These are phyloP conservation scores for Silene latifolia DNA, from an alignment of 148 eudicot species.

Conservation along the genomic window DNA sequence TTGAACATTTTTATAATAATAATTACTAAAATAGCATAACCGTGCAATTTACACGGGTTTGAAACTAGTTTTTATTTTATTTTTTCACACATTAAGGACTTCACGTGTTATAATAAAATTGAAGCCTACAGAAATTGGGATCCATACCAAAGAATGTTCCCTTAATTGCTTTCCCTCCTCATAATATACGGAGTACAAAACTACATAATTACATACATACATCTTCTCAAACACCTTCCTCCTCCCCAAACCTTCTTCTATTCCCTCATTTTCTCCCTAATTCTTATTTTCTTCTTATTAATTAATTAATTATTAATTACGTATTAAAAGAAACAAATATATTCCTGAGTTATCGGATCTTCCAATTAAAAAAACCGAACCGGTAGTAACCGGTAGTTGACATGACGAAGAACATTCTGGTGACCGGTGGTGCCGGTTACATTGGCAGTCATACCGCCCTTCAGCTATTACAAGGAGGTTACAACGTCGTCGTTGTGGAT, in stretches of 20 bases:
- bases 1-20: too few relatives aligned
- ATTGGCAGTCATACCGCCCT: constrained; percentile 89
- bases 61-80: too few relatives aligned
- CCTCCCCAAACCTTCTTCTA: not conserved
- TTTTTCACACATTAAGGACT: too few relatives aligned
- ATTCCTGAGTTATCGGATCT: not conserved
- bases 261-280: not conserved
- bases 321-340: too few relatives aligned
- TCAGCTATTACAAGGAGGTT: constrained; percentile 68
- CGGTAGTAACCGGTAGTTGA: not conserved
- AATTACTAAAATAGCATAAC: too few relatives aligned
- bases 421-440: constrained; percentile 96
- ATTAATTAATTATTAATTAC: too few relatives aligned
- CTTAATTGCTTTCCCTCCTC: too few relatives aligned
- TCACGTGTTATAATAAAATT: too few relatives aligned
- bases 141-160: not conserved
- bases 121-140: too few relatives aligned
- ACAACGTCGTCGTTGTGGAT: constrained; percentile 66
- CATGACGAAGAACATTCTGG: constrained; percentile 54
- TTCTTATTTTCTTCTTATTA: too few relatives aligned
- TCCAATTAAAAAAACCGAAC: not conserved
- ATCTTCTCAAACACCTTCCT: not conserved
- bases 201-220: not conserved
- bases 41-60: too few relatives aligned
- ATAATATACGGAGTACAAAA: too few relatives aligned